These are phyloP conservation scores for Candida cerambycidarum DNA, from an alignment of 805 yeast species.

Conservation along the genomic window DNA sequence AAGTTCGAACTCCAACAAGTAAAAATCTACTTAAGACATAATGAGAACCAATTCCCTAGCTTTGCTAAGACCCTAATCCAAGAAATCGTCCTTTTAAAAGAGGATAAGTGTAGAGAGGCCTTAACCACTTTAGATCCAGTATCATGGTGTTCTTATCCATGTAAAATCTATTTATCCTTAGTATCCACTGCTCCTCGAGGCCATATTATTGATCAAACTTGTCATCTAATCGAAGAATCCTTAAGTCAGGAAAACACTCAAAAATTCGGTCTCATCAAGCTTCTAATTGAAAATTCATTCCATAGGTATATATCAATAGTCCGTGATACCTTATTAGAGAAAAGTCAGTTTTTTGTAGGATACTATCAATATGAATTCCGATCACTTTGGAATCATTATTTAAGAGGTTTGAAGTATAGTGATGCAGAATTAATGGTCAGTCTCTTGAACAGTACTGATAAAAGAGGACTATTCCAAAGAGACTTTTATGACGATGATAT, in stretches of 20 bases:
- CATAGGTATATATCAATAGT: too few relatives aligned
- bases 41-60: conserved; percentile 18
- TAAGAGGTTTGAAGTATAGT: conserved; percentile 1
- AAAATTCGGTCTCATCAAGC: too few relatives aligned
- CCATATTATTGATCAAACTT: too few relatives aligned
- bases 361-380: conserved; percentile 6
- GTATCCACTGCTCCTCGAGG: conserved; percentile 24
- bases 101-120: conserved; percentile 24
- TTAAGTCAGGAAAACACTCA: too few relatives aligned
- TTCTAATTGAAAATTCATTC: too few relatives aligned
- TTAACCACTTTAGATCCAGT: conserved; percentile 21
- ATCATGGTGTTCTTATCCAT: conserved; percentile 30
- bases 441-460: too few relatives aligned
- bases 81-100: conserved; percentile 20
- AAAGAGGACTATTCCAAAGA: too few relatives aligned
- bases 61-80: conserved; percentile 37
- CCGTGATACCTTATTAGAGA: too few relatives aligned
- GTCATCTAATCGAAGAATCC: too few relatives aligned
- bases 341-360: neutral
- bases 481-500: too few relatives aligned
- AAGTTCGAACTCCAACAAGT: conserved; percentile 19
- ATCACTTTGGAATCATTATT: conserved; percentile 8
- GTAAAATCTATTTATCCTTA: conserved; percentile 31
- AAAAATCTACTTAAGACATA: conserved; percentile 17
- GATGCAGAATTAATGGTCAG: too few relatives aligned